phyloP scores from a whole-genome alignment of 2,329 filamentous ascomycete genomes.

The Acrodontium crateriforme region DNA sequence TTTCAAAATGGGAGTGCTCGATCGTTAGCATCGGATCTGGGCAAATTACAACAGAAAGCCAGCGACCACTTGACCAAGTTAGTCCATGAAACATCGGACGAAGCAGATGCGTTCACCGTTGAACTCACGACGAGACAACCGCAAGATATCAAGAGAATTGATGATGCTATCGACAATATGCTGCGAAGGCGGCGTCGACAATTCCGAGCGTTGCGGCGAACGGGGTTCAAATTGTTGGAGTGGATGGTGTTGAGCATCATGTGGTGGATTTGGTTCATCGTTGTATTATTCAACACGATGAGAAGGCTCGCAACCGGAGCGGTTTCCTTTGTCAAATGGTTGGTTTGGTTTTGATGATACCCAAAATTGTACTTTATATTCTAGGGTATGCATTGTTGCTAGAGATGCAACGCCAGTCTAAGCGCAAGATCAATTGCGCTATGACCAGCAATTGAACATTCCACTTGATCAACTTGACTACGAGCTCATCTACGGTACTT shows the following conservation, averaged over 20 bases:
- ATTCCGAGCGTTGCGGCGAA: slow-evolving; percentile 59
- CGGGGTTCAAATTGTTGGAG: slow-evolving; percentile 71
- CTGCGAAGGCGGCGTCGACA: slow-evolving; percentile 61
- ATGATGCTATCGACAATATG: slow-evolving; percentile 56
- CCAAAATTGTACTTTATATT: no score
- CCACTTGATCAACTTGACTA: no score
- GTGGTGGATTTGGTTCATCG: slow-evolving; percentile 89
- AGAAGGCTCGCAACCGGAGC: slow-evolving; percentile 48
- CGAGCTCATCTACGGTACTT: no score
- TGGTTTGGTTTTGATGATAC: slow-evolving; percentile 68
- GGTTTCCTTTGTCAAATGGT: slow-evolving; percentile 54
- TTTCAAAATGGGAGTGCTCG: slow-evolving; percentile 36
- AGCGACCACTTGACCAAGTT: slow-evolving; percentile 40
- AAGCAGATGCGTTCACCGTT: slow-evolving; percentile 64
- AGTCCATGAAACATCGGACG: slow-evolving; percentile 56
- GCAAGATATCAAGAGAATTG: slow-evolving; percentile 65
- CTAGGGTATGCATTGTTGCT: no score
- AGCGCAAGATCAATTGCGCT: no score
- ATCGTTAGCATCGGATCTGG: slow-evolving; percentile 30
- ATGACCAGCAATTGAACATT: no score
- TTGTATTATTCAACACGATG: slow-evolving; percentile 58
- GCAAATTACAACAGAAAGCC: slow-evolving; percentile 31
- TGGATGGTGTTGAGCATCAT: slow-evolving; percentile 79
- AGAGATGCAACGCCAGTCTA: no score
- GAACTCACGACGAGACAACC: slow-evolving; percentile 66